Base-by-base conservation (phyloP, 2,329 filamentous ascomycete genomes). In the Trichoderma sp. region DNA sequence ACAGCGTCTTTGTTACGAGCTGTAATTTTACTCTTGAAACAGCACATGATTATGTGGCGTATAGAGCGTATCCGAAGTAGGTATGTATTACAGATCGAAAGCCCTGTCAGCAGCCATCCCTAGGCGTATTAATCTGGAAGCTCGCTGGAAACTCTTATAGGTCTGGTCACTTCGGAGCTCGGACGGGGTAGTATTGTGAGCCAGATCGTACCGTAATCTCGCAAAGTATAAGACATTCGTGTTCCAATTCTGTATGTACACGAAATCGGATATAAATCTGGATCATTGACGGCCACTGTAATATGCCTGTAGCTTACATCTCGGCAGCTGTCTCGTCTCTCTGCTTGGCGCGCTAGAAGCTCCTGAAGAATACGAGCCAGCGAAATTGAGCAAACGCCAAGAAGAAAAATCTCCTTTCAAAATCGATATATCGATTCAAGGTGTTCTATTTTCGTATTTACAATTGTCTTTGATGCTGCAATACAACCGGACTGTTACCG, bases 71-170 rank as follows among this genome's bases (percentile, higher is more conserved):
- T 24, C 11, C 27, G 27, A 27, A 27, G 27, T 27, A 27, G 27
- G 21, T n/a, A 49, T 11, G 47, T 49, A 49, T 13, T 49, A 24
- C 47, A 21, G 47, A 49, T 24, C 11, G n/a, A 21, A 24, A 21
- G 5, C 57, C 16, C 40, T n/a, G 40, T n/a, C 35, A 59, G 21
- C n/a, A 59, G 21, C 59, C 59, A 49, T 27, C 40, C 33, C 52
- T 19, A 3, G 52, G 14, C 52, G 14, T 7, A 49, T 56, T 52
- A 43, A 56, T 64, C 61, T 64, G 43, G 61, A 64, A 63, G 60
- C 24, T 24, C 49, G 24, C 49, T 56, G 61, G 61, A 64, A 64
- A 29, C 13, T 29, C 49, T 31, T 24, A 24, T 43, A 21, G 40
- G 33, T 4, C 6, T 31, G 4, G 37, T 52, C 31, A 21, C 53